Evolutionary conservation across 192 early-diverging fungal species (phyloP), one percentile per base, ranked within the genome.

Genomic region (Rhizoclosmatium sp.): DNA sequence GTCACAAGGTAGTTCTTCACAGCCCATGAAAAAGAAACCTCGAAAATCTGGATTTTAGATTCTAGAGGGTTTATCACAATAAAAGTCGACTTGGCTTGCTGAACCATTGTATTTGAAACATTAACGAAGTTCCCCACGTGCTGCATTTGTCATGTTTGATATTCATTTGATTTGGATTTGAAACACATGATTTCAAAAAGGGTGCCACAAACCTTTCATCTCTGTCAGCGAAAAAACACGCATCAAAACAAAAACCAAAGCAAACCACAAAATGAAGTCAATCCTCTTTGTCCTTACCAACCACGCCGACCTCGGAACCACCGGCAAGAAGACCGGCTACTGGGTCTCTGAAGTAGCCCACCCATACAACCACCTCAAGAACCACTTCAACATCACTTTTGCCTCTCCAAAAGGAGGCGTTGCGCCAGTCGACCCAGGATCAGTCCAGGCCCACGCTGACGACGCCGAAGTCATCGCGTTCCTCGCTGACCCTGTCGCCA

Each of bases 381-480:
- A 79, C 39, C 46, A 83, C 60, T 91, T 84, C 78, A 85, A 90
- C 23, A 80, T 90, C 47, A 83, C 82, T 69, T 88, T 71, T 71
- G 89, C 89, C 23, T 87, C 71, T 21, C 88, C 88, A 41, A 87
- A 87, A 44, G 89, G 89, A n/a, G 89, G 89, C 19, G 84, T 80
- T 76, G 73, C 85, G 2, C 89, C 87, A 31, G 46, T 90, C 14
- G 89, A 90, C 61, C 87, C 86, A 12, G 68, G 81, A 21, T 86
- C 85, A 0, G 39, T 83, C n/a, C 87, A 88, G n/a, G 76, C 69
- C 16, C 76, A 79, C 77, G 86, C 83, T 74, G 81, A 88, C 41
- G 86, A 89, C 70, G 3, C 62, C 44, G 75, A 65, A 23, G 82
- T 79, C 3, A 4, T 59, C 0, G 46, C 65, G 7, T 89, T 89